Conservation (phyloP, 768 basidiomycete genomes). For the Ramaria rubella region DNA sequence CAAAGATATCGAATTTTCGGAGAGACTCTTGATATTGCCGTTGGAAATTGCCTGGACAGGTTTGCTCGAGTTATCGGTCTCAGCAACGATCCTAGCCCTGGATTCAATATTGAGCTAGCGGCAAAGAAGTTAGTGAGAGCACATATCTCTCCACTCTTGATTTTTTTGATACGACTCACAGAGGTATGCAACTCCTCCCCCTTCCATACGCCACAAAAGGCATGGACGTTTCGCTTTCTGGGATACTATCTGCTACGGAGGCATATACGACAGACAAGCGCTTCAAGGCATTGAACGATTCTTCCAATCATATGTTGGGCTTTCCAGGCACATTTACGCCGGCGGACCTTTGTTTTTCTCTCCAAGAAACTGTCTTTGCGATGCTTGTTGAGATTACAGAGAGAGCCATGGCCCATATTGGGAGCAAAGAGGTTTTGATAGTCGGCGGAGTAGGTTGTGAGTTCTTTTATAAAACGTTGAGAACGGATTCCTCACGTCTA, state of each 20-base stretch:
- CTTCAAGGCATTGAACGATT: slow-evolving; percentile 46
- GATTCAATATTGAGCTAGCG: slow-evolving; percentile 95
- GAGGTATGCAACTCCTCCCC: slow-evolving; percentile 75
- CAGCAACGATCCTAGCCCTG: slow-evolving; percentile 93
- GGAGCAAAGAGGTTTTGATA: slow-evolving; percentile 91
- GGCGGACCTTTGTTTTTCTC: slow-evolving; percentile 92
- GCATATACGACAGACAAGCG: slow-evolving; percentile 81
- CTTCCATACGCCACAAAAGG: slow-evolving; percentile 97
- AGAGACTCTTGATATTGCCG: slow-evolving; percentile 98
- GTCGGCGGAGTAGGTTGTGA: slow-evolving; percentile 99
- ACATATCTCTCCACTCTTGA: slow-evolving; percentile 1
- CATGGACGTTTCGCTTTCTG: slow-evolving; percentile 97
- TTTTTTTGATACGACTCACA: slow-evolving; percentile 24
- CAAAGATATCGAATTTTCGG: slow-evolving; percentile 98
- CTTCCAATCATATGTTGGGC: slow-evolving; percentile 15
- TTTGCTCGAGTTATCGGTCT: slow-evolving; percentile 93
- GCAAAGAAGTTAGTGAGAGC: slow-evolving; percentile 66
- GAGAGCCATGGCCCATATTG: slow-evolving; percentile 97
- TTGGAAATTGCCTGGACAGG: slow-evolving; percentile 96
- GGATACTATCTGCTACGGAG: slow-evolving; percentile 83
- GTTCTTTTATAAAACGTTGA: slow-evolving; percentile 32
- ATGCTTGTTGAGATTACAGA: slow-evolving; percentile 99
- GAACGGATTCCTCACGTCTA: neutral
- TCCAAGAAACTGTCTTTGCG: slow-evolving; percentile 95
- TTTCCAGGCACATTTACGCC: slow-evolving; percentile 74